phyloP scores from a whole-genome alignment of 345 rosid genomes.

The Microcos paniculata region DNA sequence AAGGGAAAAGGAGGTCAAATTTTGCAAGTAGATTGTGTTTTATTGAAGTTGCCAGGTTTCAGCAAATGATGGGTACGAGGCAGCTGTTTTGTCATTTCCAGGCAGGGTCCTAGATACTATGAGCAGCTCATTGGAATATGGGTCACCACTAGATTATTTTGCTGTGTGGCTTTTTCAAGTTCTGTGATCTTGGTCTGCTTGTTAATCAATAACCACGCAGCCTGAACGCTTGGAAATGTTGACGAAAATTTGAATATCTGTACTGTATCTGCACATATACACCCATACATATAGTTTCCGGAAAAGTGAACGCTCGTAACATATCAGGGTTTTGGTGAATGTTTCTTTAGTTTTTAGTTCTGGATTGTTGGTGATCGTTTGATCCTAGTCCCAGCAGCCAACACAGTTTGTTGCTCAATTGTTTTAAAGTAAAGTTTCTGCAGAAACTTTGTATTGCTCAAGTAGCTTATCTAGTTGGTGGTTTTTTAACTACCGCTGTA shows the following conservation, averaged over 20 bases:
- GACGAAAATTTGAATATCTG: background rate
- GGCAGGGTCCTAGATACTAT: background rate
- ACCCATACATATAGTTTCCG: background rate
- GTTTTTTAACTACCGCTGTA: background rate
- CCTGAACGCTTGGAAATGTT: background rate
- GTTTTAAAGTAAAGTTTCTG: background rate
- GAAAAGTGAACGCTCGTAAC: background rate
- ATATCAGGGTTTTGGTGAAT: background rate
- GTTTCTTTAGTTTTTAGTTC: background rate
- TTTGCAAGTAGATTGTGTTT: background rate
- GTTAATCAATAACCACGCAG: background rate
- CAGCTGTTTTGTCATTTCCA: background rate
- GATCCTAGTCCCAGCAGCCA: background rate
- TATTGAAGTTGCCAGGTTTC: background rate
- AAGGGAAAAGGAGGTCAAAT: background rate
- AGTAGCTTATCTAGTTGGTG: background rate
- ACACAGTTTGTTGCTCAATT: background rate
- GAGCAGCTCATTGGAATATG: background rate
- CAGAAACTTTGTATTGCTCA: background rate
- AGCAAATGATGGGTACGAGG: background rate
- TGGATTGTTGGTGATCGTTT: background rate
- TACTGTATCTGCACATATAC: background rate
- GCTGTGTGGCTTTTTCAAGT: background rate
- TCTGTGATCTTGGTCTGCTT: background rate
- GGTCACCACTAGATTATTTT: background rate